phyloP scores from a whole-genome alignment of 805 yeast genomes.

The Ogataea angusta region DNA sequence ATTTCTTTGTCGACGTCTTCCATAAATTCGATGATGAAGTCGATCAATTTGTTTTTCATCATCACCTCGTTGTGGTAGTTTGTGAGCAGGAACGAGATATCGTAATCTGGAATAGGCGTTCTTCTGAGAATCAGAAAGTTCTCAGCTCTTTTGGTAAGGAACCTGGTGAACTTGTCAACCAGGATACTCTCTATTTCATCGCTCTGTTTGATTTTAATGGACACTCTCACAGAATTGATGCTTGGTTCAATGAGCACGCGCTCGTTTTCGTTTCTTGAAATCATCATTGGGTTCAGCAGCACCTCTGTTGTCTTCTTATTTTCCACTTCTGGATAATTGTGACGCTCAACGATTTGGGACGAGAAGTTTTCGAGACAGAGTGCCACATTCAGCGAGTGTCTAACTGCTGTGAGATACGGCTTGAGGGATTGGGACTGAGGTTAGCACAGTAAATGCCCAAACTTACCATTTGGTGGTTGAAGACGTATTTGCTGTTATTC shows the following conservation, averaged over 20 bases:
- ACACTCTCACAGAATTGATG: slow-evolving; percentile 86
- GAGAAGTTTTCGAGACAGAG: slow-evolving; percentile 90
- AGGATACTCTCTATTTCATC: slow-evolving; percentile 94
- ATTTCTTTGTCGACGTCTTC: slow-evolving; percentile 98
- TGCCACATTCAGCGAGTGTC: slow-evolving; percentile 90
- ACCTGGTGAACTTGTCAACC: slow-evolving; percentile 92
- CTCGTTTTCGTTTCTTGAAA: slow-evolving; percentile 92
- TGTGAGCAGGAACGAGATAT: slow-evolving; percentile 88
- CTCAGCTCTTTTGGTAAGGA: slow-evolving; percentile 93
- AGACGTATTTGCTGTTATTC: slow-evolving; percentile 7
- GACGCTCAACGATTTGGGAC: slow-evolving; percentile 94
- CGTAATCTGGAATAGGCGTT: slow-evolving; percentile 85
- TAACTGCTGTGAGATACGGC: slow-evolving; percentile 91
- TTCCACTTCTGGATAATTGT: slow-evolving; percentile 95
- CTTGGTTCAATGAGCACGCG: slow-evolving; percentile 90
- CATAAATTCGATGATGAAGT: slow-evolving; percentile 96
- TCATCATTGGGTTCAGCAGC: slow-evolving; percentile 80
- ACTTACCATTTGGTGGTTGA: slow-evolving; percentile 11
- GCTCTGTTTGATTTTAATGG: slow-evolving; percentile 92
- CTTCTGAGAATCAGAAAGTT: slow-evolving; percentile 89
- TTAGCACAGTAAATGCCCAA: background rate
- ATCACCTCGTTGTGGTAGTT: slow-evolving; percentile 93
- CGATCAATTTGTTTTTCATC: slow-evolving; percentile 93
- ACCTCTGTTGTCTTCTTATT: slow-evolving; percentile 80
- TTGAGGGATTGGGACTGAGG: slow-evolving; percentile 90